A percentile compares a stretch with the other conserved stretches of the same genome.
Evolutionary conservation across 306 rosid species (phyloP).

Genomic region (Sicyos edulis): DNA sequence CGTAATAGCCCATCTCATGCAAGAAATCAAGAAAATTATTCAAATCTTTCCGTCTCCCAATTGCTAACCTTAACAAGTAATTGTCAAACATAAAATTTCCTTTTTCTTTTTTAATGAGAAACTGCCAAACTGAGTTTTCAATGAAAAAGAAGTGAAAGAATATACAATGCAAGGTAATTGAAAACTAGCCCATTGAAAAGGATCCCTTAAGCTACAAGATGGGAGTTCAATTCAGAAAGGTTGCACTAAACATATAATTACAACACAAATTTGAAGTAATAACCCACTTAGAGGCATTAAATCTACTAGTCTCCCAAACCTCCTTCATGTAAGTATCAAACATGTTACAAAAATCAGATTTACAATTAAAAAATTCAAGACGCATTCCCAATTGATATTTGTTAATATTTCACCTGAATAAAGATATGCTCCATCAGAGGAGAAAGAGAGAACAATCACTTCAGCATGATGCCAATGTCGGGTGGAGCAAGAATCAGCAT

Average conservation of each 20-base stretch:
- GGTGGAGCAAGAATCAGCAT: constrained; percentile 77
- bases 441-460: constrained; percentile 59
- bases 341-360: not conserved
- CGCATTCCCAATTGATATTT: constrained; percentile 2
- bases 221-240: no score
- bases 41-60: not conserved
- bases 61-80: not conserved
- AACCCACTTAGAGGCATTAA: not conserved
- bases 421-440: constrained; percentile 78
- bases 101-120: not conserved
- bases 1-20: not conserved
- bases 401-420: constrained; percentile 55
- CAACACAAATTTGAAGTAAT: no score
- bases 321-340: not conserved
- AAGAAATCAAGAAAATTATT: not conserved
- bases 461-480: constrained; percentile 88
- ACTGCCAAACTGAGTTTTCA: not conserved
- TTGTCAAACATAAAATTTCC: not conserved
- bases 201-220: not conserved
- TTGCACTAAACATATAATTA: not conserved
- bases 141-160: not conserved
- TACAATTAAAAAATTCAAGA: not conserved
- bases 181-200: not conserved
- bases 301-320: not conserved
- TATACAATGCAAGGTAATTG: not conserved